These are phyloP conservation scores for Fusarium nygamai DNA, from an alignment of 2,329 filamentous ascomycete genomes.

Conservation along the genomic window DNA sequence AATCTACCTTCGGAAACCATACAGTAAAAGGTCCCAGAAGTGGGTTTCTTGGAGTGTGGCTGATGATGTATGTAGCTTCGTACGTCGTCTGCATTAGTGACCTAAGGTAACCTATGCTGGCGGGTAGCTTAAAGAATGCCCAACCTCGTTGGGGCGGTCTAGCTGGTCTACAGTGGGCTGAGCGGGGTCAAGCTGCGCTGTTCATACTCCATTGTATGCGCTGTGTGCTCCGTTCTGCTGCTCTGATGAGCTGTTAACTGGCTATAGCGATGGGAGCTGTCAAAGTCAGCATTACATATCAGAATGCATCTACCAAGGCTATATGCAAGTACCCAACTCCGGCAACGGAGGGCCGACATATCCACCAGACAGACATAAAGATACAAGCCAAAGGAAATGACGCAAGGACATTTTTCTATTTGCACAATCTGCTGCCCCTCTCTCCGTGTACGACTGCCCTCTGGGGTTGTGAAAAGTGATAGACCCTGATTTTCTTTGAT, in stretches of 20 bases:
- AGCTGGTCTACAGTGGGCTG: constrained; percentile 12
- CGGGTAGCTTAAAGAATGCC: constrained; percentile 21
- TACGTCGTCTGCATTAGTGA: constrained; percentile 13
- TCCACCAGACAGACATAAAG: not conserved
- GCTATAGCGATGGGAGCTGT: constrained; percentile 15
- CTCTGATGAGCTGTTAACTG: constrained; percentile 9
- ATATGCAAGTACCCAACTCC: constrained; percentile 18
- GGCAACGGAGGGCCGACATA: constrained; percentile 11
- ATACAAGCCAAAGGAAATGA: constrained; percentile 40
- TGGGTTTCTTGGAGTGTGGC: constrained; percentile 36
- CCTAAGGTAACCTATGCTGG: not conserved
- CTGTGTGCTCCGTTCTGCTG: constrained; percentile 7
- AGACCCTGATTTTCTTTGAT: not conserved
- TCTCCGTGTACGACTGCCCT: not conserved
- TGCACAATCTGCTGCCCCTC: constrained; percentile 30
- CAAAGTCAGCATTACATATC: constrained; percentile 12
- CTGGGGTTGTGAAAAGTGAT: not conserved
- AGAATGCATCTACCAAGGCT: constrained; percentile 1
- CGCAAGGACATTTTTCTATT: constrained; percentile 36
- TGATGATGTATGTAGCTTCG: constrained; percentile 42
- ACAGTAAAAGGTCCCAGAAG: constrained; percentile 4
- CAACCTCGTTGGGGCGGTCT: constrained; percentile 35
- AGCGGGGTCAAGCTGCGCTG: constrained; percentile 28
- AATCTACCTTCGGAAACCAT: not conserved
- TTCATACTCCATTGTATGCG: constrained; percentile 19